A percentile compares a stretch with the other conserved stretches of the same genome.
These are phyloP conservation scores for Discostella pseudostelligera DNA, from an alignment of 108 stramenopile species.

Conservation along the genomic window DNA sequence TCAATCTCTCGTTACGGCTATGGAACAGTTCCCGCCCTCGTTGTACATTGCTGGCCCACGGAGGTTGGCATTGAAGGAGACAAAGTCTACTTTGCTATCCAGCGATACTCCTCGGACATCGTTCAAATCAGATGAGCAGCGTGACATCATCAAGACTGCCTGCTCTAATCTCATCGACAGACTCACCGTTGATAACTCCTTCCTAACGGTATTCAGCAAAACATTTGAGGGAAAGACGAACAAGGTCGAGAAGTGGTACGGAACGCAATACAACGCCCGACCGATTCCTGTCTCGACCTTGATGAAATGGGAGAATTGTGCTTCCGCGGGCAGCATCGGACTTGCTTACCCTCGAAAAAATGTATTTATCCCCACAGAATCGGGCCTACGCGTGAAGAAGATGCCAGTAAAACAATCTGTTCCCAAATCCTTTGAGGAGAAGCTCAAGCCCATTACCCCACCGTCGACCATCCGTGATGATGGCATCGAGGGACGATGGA, in stretches of 20 bases:
- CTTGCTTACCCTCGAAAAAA: constrained; percentile 69
- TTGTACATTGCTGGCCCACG: constrained; percentile 78
- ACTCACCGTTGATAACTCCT: constrained; percentile 72
- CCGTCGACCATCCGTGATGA: constrained; percentile 77
- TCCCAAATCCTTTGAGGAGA: constrained; percentile 58
- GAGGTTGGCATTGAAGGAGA: constrained; percentile 56
- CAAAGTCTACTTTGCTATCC: constrained; percentile 34
- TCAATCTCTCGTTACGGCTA: constrained; percentile 62
- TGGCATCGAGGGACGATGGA: constrained; percentile 77
- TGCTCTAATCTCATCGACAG: constrained; percentile 40
- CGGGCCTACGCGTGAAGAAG: constrained; percentile 65
- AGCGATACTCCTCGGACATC: constrained; percentile 52
- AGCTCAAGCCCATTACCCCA: constrained; percentile 65
- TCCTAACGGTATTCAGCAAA: constrained; percentile 73
- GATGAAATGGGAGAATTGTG: constrained; percentile 58
- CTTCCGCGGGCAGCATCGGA: constrained; percentile 22
- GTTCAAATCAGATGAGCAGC: constrained; percentile 58
- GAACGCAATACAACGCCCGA: constrained; percentile 67
- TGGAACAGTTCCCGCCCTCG: constrained; percentile 68
- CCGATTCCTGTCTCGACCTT: constrained; percentile 52
- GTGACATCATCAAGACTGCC: constrained; percentile 44
- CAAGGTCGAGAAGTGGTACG: constrained; percentile 79
- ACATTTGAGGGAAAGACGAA: constrained; percentile 66
- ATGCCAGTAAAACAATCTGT: constrained; percentile 31
- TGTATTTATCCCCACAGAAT: constrained; percentile 73